phyloP scores from a whole-genome alignment of 192 early-diverging fungal species.

The Chytriomyces sp. region DNA sequence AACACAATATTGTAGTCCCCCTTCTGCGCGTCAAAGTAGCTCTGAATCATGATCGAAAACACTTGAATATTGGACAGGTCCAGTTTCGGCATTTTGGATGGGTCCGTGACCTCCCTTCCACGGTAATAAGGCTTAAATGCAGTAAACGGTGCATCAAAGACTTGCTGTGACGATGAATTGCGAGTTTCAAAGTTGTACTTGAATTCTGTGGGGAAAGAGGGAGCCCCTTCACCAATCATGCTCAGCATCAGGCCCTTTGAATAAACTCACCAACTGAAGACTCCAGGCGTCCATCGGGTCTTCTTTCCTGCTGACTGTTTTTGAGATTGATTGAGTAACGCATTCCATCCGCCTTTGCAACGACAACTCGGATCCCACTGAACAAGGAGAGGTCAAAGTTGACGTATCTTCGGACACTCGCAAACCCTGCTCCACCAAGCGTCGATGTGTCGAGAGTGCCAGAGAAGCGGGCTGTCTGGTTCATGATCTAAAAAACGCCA shows the following conservation, averaged over 20 bases:
- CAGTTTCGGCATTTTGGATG: neutral
- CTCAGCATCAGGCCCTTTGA: neutral
- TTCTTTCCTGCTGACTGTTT: neutral
- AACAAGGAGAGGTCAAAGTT: neutral
- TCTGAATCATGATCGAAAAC: constrained; percentile 32
- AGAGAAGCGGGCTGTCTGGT: neutral
- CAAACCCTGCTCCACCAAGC: constrained; percentile 40
- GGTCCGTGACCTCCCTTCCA: constrained; percentile 11
- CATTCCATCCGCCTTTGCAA: neutral
- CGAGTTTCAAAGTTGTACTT: constrained; percentile 18
- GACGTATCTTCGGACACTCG: neutral
- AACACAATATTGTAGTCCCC: constrained; percentile 11
- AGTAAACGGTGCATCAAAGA: constrained; percentile 3
- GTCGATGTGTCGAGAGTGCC: constrained; percentile 34
- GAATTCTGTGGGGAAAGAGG: constrained; percentile 10
- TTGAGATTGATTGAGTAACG: constrained; percentile 26
- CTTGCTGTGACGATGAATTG: neutral
- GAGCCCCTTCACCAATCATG: neutral
- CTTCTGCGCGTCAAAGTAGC: constrained; percentile 35
- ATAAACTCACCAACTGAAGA: neutral
- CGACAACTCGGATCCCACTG: neutral
- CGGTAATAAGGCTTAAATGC: constrained; percentile 31
- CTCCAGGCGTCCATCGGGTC: constrained; percentile 12
- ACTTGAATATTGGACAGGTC: constrained; percentile 7
- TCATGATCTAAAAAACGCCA: neutral